Evolutionary conservation across 352 stramenopile species (phyloP).

Genomic region (Pythium guiyangense): DNA sequence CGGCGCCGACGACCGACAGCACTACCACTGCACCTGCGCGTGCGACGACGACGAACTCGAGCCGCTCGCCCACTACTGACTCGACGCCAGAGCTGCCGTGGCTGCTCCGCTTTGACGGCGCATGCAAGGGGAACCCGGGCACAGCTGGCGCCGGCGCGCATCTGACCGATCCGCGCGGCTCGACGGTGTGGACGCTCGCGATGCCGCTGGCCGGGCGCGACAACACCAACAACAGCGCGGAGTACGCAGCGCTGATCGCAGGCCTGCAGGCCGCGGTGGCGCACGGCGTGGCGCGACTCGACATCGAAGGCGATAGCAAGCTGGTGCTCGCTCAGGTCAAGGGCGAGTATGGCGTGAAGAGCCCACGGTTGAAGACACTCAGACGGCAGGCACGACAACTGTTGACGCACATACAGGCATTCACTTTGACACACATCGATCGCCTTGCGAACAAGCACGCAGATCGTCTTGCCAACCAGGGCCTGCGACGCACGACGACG

Average conservation of each 20-base stretch:
- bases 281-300: not conserved
- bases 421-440: not conserved
- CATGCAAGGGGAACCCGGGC: constrained; percentile 12
- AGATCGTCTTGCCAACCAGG: not conserved
- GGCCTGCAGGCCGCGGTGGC: not conserved
- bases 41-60: not conserved
- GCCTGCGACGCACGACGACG: not conserved
- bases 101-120: constrained; percentile 16
- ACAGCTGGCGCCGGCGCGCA: constrained; percentile 7
- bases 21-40: not conserved
- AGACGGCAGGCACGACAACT: not conserved
- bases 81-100: not conserved
- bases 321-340: not conserved
- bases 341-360: not conserved
- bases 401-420: not conserved
- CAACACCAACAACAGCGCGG: constrained; percentile 15
- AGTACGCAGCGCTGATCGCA: constrained; percentile 14
- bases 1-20: not conserved
- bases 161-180: constrained; percentile 10
- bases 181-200: constrained; percentile 14
- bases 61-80: not conserved
- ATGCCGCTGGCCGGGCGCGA: constrained; percentile 9
- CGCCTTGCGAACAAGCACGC: not conserved
- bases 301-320: not conserved
- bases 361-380: not conserved